Evolutionary conservation across 164 flowering plant species (phyloP), one percentile per base, ranked within the genome.

Genomic region (Vitis riparia): DNA sequence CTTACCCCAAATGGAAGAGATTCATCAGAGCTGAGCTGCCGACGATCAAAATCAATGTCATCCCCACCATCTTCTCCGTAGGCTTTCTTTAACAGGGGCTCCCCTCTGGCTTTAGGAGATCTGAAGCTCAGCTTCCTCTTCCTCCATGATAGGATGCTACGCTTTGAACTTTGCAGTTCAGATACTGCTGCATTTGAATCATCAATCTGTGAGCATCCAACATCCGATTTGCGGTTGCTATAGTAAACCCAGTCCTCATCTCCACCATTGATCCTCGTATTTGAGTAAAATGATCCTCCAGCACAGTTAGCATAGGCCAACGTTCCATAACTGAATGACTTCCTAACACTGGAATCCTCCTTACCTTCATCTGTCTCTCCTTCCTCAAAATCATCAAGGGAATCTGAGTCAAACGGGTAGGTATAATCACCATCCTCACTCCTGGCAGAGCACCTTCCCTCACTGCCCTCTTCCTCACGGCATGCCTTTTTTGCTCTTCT

Each of bases 61-160:
- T 96, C 99, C 14, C 99, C 99, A 71, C 99, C 99, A 73, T 93
- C 98, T 86, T 96, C 99, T 47, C 81, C 98, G 84, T 93, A 83
- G 8, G 84, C 91, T 80, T 91, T 93, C 82, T 96, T 96, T 29
- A 93, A 69, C 69, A 93, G 80, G 29, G 99, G 99, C 75, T 96
- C 99, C 58, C 99, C 99, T 76, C 88, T 93, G 5, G 91, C 77
- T 78, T 88, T 92, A 19, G 97, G 97, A 77, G 99, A 93, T 70
- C 97, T 89, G 76, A 96, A 92, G 73, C 87, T 91, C 71, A 92
- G 80, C 78, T 96, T 96, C 75, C 99, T 84, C 76, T 92, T 93
- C 82, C 90, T 89, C 99, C 99, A 96, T 55, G 98, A 81, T 0
- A 96, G 78, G n/a, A 96, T 79, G 70, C 95, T 81, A 47, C 86